Evolutionary conservation across 2,329 filamentous ascomycete genomes (phyloP), one percentile per base, ranked within the genome.

Genomic region (Coleophoma cylindrospora): DNA sequence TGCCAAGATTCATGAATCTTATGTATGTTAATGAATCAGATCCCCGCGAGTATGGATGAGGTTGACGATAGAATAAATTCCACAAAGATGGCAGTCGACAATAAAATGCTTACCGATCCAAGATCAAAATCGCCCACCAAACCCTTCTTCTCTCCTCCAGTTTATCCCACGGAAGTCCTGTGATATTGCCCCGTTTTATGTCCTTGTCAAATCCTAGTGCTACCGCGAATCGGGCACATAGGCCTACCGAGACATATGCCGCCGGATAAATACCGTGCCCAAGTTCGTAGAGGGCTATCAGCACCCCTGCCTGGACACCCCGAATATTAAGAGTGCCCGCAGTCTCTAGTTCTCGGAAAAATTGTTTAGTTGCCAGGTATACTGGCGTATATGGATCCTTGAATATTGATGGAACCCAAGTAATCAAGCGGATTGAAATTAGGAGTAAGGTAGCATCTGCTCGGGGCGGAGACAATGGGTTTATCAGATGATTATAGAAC

Each of bases 231-330:
- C 44, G 15, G 11, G 44, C 44, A 17, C 32, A 46, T 19, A 34
- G 15, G 15, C 55, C 57, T 12, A 61, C 51, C 6, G 63, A 62
- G 14, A 68, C 49, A 48, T 62, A 68, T 22, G 66, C 66, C 10
- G 64, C 61, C 6, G 66, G 67, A 48, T 67, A 68, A 14, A 68
- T 68, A n/a, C 57, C 63, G 51, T 68, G 64, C 2, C 60, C 62
- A 15, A 65, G 48, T 49, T 68, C 66, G 43, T 68, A 68, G 3
- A 62, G 34, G 17, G 63, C 54, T 19, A 68, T 57, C n/a, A 68
- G 53, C 19, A 68, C 49, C 10, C 53, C 54, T 10, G 64, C 57
- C 50, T 69, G 66, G 13, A 68, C 45, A 12, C 64, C 43, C 40
- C 58, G 54, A 10, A 62, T 45, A 1, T 62, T 64, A 21, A 64